Evolutionary conservation across 108 stramenopile species (phyloP), one percentile per base, ranked within the genome.

Genomic region (Skeletonema marinoi): DNA sequence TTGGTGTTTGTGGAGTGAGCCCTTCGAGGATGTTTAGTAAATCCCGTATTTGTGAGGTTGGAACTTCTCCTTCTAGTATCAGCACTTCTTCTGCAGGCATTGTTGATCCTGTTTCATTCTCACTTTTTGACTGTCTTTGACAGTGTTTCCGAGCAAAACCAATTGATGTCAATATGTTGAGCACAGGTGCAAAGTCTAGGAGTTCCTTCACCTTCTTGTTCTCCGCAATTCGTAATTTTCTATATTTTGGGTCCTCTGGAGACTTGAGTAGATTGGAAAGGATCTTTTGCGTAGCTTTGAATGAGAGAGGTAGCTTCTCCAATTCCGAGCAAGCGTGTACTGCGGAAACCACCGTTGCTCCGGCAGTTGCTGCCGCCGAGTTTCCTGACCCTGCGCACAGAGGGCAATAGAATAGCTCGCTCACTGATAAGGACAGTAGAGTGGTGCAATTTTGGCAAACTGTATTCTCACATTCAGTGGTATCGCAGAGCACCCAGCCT

Each of bases 391-490:
- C 77, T 41, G 66, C 66, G 32, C 78, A 78, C 10, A n/a, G 17
- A 16, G 78, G 78, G 42, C 78, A 78, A 48, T 78, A 78, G 39
- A 78, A 78, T 21, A 78, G 46, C 3, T 78, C 71, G 39, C 60
- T 60, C 10, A 78, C 78, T 16, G 50, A 54, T 8, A 77, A 60
- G 14, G 50, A 65, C 2, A 72, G 71, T 0, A 65, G 2, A 7
- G 62, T 14, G 1, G 62, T 65, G 50, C 78, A 78, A 1, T 25
- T 17, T 30, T 63, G 51, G 29, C 78, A 78, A 30, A 62, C 60
- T 14, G 69, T 70, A 41, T 78, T 78, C 3, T 59, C 69, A 44
- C 78, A 78, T 8, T 48, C 60, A 6, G 44, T 7, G 4, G 70
- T 58, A 38, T 77, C 78, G 38, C 78, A 78, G 2, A 78, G 72